A percentile compares a stretch with the other conserved stretches of the same genome.
Conservation (phyloP, 768 basidiomycete genomes). For the Fistulinella prunicolor region DNA sequence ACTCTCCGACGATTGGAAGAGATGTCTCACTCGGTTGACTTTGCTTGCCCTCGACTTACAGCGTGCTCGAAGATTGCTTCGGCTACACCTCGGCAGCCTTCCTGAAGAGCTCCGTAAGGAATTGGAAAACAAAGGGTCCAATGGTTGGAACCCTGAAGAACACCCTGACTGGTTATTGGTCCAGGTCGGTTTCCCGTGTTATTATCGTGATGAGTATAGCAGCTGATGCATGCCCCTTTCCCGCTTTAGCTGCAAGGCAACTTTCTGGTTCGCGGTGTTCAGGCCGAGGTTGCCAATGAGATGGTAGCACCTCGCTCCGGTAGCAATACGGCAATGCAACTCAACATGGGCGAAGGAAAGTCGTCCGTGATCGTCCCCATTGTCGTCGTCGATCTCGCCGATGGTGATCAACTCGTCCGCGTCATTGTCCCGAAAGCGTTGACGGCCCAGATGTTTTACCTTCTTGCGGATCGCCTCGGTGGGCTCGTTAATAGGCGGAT, state of each 20-base stretch:
- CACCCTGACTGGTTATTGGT: not conserved
- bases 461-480: conserved; percentile 39
- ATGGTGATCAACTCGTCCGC: conserved; percentile 8
- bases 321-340: not conserved
- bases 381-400: not conserved
- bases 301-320: not conserved
- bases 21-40: not conserved
- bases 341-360: not conserved
- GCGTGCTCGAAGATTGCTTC: not conserved
- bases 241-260: not conserved
- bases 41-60: not conserved
- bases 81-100: not conserved
- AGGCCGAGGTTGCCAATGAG: not conserved
- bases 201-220: conserved; percentile 22
- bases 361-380: not conserved
- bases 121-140: not conserved
- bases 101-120: not conserved
- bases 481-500: conserved; percentile 44
- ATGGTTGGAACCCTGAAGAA: not conserved
- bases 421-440: too few species aligned
- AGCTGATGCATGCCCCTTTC: not conserved
- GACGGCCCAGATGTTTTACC: conserved; percentile 43
- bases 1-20: conserved; percentile 5
- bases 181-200: not conserved
- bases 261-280: not conserved